phyloP scores from a whole-genome alignment of 352 stramenopile species.

The Globisporangium viniferum region DNA sequence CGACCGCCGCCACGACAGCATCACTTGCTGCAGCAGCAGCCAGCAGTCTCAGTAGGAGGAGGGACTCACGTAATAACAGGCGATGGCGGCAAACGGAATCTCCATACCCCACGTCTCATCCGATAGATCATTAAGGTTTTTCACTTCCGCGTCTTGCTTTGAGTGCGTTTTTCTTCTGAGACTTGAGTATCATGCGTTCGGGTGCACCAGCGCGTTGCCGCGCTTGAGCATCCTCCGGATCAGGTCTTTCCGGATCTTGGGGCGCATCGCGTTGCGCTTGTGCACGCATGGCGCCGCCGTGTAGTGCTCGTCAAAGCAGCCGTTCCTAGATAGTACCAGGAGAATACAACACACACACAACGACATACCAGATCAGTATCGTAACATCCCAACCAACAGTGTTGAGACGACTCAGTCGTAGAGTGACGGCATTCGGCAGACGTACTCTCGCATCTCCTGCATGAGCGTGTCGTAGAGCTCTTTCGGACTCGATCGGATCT shows the following conservation, averaged over 20 bases:
- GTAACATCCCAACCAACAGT: not conserved
- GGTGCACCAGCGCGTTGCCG: constrained; percentile 41
- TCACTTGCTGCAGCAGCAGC: not conserved
- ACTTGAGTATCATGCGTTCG: constrained; percentile 29
- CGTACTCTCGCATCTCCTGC: constrained; percentile 43
- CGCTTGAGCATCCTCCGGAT: constrained; percentile 31
- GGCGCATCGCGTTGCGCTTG: constrained; percentile 28
- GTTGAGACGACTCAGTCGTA: not conserved
- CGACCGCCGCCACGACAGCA: not conserved
- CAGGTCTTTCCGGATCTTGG: constrained; percentile 23
- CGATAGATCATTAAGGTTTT: too few relatives aligned
- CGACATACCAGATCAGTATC: not conserved
- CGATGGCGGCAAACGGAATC: not conserved
- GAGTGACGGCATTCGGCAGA: not conserved
- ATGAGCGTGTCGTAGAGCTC: constrained; percentile 40
- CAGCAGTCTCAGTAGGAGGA: not conserved
- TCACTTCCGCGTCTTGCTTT: too few relatives aligned
- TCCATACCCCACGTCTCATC: not conserved
- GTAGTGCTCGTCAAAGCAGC: constrained; percentile 56
- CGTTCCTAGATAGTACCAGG: constrained; percentile 20
- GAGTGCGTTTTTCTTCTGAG: not conserved
- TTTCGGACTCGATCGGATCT: constrained; percentile 26
- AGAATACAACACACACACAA: constrained; percentile 1
- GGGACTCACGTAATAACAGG: not conserved
- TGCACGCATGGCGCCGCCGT: constrained; percentile 31